A percentile compares a stretch with the other conserved stretches of the same genome.
Conservation (phyloP, 768 basidiomycete genomes). For the Lactifluus subvellereus region DNA sequence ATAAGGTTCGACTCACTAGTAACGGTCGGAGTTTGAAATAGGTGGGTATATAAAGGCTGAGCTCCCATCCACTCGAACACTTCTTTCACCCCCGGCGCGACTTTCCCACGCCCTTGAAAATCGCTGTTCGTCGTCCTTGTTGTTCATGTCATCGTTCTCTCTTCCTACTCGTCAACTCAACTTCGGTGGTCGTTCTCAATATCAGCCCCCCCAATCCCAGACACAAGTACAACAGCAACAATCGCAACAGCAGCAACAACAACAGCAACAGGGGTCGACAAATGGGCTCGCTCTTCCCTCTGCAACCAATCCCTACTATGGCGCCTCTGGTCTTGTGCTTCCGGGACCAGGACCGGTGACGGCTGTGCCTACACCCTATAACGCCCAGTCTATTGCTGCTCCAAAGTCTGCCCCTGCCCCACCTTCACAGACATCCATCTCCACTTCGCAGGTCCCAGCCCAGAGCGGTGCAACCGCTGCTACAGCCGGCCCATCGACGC, state of each 20-base stretch:
- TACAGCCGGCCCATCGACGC: conserved; percentile 53
- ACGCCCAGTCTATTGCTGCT: conserved; percentile 26
- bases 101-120: conserved; percentile 25
- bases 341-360: conserved; percentile 52
- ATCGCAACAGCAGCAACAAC: conserved; percentile 37
- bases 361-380: conserved; percentile 33
- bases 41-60: conserved; percentile 17
- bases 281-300: conserved; percentile 56
- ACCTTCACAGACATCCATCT: conserved; percentile 19
- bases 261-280: conserved; percentile 33
- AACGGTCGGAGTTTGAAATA: conserved; percentile 19
- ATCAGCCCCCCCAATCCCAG: conserved; percentile 33
- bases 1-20: conserved; percentile 22
- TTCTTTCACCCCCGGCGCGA: conserved; percentile 16
- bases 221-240: conserved; percentile 44
- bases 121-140: conserved; percentile 5
- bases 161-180: conserved; percentile 75
- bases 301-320: conserved; percentile 36
- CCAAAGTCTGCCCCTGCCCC: conserved; percentile 31
- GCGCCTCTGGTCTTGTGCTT: conserved; percentile 43
- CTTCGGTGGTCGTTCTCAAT: conserved; percentile 63
- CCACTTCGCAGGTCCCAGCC: conserved; percentile 26
- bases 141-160: conserved; percentile 48
- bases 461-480: conserved; percentile 32
- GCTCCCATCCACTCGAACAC: neutral